A percentile compares a stretch with the other conserved stretches of the same genome.
These are phyloP conservation scores for Arthrobotrys sinensis DNA, from an alignment of 2,329 filamentous ascomycete species.

Conservation along the genomic window DNA sequence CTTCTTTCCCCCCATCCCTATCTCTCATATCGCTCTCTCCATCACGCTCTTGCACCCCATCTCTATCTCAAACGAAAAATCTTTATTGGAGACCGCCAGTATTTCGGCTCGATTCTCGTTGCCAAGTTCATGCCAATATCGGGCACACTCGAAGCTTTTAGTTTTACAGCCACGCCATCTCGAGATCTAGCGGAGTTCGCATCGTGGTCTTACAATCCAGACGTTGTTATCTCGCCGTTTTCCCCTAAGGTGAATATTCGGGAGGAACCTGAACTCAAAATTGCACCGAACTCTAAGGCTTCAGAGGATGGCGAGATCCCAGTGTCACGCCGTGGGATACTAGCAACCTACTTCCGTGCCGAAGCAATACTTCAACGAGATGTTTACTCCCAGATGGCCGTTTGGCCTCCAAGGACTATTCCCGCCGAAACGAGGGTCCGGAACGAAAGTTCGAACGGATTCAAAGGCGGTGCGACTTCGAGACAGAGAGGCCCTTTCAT, in stretches of 20 bases:
- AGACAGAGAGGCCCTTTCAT: slow-evolving; percentile 50
- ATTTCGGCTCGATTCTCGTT: slow-evolving; percentile 62
- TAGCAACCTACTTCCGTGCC: slow-evolving; percentile 56
- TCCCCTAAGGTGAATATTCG: slow-evolving; percentile 58
- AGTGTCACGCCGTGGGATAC: slow-evolving; percentile 52
- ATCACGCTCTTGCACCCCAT: slow-evolving; percentile 61
- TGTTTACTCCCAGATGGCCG: slow-evolving; percentile 60
- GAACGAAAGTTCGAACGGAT: slow-evolving; percentile 50
- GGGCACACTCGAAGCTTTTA: slow-evolving; percentile 62
- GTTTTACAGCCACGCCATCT: slow-evolving; percentile 27
- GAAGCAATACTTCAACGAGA: slow-evolving; percentile 53
- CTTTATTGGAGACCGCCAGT: slow-evolving; percentile 62
- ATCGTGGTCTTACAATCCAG: slow-evolving; percentile 59
- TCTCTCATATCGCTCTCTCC: slow-evolving; percentile 60
- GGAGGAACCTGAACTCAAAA: slow-evolving; percentile 59
- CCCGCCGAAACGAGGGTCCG: slow-evolving; percentile 60
- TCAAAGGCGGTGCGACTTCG: slow-evolving; percentile 22
- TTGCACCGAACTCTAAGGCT: slow-evolving; percentile 57
- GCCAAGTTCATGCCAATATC: slow-evolving; percentile 61
- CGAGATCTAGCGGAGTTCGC: not conserved
- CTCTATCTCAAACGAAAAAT: slow-evolving; percentile 63
- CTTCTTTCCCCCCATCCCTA: slow-evolving; percentile 63
- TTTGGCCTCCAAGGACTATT: slow-evolving; percentile 63
- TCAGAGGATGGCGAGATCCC: slow-evolving; percentile 59
- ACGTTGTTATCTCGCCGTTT: slow-evolving; percentile 54